Percentiles rank a stretch among this genome's conserved stretches.
These are phyloP conservation scores for Chlorencoelia australis DNA, from an alignment of 2,329 filamentous ascomycete species.

Conservation along the genomic window DNA sequence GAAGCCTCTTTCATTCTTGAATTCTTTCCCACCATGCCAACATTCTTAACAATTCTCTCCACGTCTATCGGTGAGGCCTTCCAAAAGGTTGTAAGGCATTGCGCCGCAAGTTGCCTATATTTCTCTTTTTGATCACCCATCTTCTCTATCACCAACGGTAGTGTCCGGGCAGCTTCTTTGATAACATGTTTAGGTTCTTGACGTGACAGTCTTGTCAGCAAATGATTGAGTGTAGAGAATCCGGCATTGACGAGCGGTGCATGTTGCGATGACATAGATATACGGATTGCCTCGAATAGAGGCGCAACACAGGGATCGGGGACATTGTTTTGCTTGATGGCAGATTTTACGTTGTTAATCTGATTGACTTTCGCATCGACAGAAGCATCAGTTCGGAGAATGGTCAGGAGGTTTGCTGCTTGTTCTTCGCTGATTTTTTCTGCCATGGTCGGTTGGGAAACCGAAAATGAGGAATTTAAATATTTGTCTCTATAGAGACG, in stretches of 20 bases:
- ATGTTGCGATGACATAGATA: constrained; percentile 67
- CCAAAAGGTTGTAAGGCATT: constrained; percentile 71
- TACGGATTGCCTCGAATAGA: constrained; percentile 73
- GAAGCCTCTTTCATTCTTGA: constrained; percentile 73
- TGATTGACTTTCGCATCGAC: constrained; percentile 62
- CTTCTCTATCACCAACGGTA: constrained; percentile 71
- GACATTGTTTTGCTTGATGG: constrained; percentile 88
- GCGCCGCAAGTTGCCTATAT: constrained; percentile 62
- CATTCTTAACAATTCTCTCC: constrained; percentile 69
- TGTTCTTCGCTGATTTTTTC: constrained; percentile 50
- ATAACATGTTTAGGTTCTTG: constrained; percentile 69
- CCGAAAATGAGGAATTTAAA: constrained; percentile 6
- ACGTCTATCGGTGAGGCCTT: constrained; percentile 59
- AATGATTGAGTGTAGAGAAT: constrained; percentile 79
- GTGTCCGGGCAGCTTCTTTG: constrained; percentile 59
- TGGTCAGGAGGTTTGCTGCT: constrained; percentile 42
- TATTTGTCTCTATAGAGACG: constrained; percentile 12
- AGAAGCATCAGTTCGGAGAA: constrained; percentile 51
- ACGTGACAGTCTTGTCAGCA: constrained; percentile 74
- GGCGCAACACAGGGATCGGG: constrained; percentile 60
- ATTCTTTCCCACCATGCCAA: constrained; percentile 71
- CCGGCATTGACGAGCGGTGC: constrained; percentile 70
- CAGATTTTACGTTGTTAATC: constrained; percentile 69
- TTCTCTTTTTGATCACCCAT: constrained; percentile 85
- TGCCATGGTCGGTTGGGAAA: constrained; percentile 32